Evolutionary conservation across 2,329 filamentous ascomycete species (phyloP).

Genomic region (Claviceps purpurea): DNA sequence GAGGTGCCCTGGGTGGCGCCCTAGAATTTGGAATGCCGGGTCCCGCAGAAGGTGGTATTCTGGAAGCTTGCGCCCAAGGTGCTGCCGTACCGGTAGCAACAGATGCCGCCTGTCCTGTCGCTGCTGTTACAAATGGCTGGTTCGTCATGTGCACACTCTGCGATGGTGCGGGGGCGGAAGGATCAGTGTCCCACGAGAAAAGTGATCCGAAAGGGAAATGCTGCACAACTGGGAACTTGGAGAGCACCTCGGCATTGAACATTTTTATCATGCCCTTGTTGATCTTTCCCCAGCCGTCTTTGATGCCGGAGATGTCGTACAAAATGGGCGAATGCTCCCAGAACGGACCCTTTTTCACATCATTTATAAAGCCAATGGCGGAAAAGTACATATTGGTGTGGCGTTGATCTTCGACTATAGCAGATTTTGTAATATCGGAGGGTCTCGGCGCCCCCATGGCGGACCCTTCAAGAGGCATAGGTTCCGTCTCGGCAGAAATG

Average conservation of each 20-base stretch:
- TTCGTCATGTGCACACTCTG: constrained; percentile 44
- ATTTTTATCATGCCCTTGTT: constrained; percentile 99
- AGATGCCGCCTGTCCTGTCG: constrained; percentile 10
- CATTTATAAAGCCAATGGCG: constrained; percentile 91
- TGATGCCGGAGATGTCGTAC: constrained; percentile 86
- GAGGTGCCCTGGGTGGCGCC: constrained; percentile 17
- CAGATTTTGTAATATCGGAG: constrained; percentile 49
- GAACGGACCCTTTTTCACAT: constrained; percentile 91
- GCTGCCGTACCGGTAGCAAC: constrained; percentile 25
- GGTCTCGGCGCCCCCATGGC: constrained; percentile 58
- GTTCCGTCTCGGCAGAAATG: constrained; percentile 42
- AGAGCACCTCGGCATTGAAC: constrained; percentile 93
- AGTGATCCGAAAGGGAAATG: constrained; percentile 77
- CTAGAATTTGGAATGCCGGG: constrained; percentile 28
- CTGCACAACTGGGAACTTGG: constrained; percentile 97
- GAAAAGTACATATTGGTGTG: constrained; percentile 79
- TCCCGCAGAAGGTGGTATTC: constrained; percentile 22
- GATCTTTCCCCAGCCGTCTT: constrained; percentile 94
- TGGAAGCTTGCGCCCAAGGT: constrained; percentile 30
- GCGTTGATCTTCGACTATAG: constrained; percentile 52
- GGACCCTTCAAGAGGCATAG: constrained; percentile 69
- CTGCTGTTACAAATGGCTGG: constrained; percentile 26
- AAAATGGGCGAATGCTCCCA: constrained; percentile 95
- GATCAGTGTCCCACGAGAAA: constrained; percentile 64
- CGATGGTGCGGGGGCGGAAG: constrained; percentile 36